Evolutionary conservation across 148 eudicot species (phyloP).

Genomic region (Polygonum maritimum): DNA sequence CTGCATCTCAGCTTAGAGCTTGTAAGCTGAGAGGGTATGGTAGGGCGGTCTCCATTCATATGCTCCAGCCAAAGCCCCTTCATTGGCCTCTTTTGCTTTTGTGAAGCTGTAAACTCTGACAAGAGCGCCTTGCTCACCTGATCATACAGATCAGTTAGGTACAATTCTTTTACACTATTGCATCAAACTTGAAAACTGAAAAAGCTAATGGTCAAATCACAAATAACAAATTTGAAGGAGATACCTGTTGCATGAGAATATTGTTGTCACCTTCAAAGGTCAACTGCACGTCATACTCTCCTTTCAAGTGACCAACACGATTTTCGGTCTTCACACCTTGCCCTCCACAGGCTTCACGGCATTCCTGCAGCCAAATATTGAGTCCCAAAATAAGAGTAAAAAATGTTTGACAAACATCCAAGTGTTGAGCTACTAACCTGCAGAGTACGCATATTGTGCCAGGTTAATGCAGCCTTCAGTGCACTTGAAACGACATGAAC

Average conservation of each 20-base stretch:
- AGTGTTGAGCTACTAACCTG: conserved; percentile 41
- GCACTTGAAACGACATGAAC: conserved; percentile 85
- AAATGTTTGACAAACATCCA: background rate
- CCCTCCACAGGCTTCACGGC: conserved; percentile 97
- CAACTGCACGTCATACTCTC: conserved; percentile 83
- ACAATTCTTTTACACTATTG: background rate
- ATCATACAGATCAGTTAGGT: background rate
- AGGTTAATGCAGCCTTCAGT: conserved; percentile 69
- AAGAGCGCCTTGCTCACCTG: conserved; percentile 3
- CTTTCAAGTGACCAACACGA: conserved; percentile 72
- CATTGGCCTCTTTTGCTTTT: conserved; percentile 6
- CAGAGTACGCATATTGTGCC: conserved; percentile 98
- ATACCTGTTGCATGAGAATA: conserved; percentile 98
- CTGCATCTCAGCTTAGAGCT: conserved; percentile 3
- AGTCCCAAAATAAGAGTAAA: background rate
- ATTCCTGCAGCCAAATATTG: conserved; percentile 39
- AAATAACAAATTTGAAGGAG: background rate
- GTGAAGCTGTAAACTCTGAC: conserved; percentile 6
- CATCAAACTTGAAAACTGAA: too few relatives aligned
- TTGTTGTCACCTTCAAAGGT: conserved; percentile 98
- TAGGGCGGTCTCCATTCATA: conserved; percentile 7
- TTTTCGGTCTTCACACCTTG: conserved; percentile 97
- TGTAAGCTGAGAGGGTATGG: conserved; percentile 7
- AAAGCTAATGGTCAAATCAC: background rate
- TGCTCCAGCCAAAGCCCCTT: conserved; percentile 12